Percentiles rank a stretch among this genome's conserved stretches.
Conservation (phyloP, 176 grass and related monocot genomes). For the Carex pumila region DNA sequence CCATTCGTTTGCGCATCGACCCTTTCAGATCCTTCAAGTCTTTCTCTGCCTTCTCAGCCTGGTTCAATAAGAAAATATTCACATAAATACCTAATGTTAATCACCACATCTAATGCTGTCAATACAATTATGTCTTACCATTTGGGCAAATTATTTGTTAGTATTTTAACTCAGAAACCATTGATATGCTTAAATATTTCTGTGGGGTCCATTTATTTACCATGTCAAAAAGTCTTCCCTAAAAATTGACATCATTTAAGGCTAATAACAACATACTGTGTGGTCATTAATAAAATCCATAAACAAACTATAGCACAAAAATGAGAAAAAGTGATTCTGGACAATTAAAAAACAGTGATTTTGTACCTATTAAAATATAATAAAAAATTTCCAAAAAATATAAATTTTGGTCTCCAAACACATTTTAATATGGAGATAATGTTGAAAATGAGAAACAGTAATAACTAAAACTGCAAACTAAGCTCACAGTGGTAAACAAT, state of each 20-base stretch:
- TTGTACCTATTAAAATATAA: no score
- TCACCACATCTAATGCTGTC: no score
- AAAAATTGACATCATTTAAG: background rate
- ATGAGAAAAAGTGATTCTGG: background rate
- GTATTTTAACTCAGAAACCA: background rate
- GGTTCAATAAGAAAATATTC: background rate
- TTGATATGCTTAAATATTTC: no score
- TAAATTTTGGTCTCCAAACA: no score
- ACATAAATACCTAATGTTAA: background rate
- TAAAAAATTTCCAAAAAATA: no score
- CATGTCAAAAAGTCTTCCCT: no score
- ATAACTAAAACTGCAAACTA: background rate
- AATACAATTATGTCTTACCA: background rate
- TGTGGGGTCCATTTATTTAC: background rate
- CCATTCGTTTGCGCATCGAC: slow-evolving; percentile 95
- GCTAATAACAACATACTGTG: background rate
- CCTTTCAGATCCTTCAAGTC: slow-evolving; percentile 91
- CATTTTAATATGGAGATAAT: no score
- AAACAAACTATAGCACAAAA: background rate
- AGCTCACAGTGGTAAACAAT: background rate
- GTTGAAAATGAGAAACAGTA: no score
- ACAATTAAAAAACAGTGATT: no score
- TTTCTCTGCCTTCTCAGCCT: slow-evolving; percentile 90
- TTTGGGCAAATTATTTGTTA: background rate
- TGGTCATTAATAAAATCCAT: background rate